phyloP scores from a whole-genome alignment of 2,329 filamentous ascomycete genomes.

The Aphanoascus verrucosus region DNA sequence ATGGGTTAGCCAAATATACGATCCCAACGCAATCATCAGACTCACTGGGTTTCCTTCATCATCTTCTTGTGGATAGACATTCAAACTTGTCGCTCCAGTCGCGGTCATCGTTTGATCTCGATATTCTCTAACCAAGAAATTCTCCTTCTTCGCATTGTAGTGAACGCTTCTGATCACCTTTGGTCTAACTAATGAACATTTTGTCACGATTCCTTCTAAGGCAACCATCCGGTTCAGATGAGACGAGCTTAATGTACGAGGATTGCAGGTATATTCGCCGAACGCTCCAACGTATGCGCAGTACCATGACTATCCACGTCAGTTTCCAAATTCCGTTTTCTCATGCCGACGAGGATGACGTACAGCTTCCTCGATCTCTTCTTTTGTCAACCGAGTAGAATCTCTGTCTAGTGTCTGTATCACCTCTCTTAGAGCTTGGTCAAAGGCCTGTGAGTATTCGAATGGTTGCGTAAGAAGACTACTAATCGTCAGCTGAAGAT shows the following conservation, averaged over 20 bases:
- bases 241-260: slow-evolving; percentile 75
- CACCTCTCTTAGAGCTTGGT: slow-evolving; percentile 79
- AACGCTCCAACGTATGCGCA: slow-evolving; percentile 97
- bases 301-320: slow-evolving; percentile 52
- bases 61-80: slow-evolving; percentile 89
- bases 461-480: slow-evolving; percentile 72
- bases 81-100: slow-evolving; percentile 75
- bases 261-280: slow-evolving; percentile 88
- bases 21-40: slow-evolving; percentile 3
- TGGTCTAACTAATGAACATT: slow-evolving; percentile 86
- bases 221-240: slow-evolving; percentile 96
- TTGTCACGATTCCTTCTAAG: slow-evolving; percentile 92
- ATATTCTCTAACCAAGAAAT: slow-evolving; percentile 84
- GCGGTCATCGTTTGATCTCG: slow-evolving; percentile 92
- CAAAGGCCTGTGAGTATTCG: slow-evolving; percentile 78
- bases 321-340: not conserved
- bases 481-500: slow-evolving; percentile 15
- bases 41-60: slow-evolving; percentile 73
- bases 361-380: slow-evolving; percentile 64
- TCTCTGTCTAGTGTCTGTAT: slow-evolving; percentile 68
- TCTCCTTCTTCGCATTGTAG: slow-evolving; percentile 77
- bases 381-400: slow-evolving; percentile 47
- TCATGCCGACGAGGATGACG: slow-evolving; percentile 14
- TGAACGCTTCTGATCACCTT: slow-evolving; percentile 99
- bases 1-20: slow-evolving; percentile 3